Conservation (phyloP, 2,329 filamentous ascomycete genomes). For the Xylariaceae sp. region DNA sequence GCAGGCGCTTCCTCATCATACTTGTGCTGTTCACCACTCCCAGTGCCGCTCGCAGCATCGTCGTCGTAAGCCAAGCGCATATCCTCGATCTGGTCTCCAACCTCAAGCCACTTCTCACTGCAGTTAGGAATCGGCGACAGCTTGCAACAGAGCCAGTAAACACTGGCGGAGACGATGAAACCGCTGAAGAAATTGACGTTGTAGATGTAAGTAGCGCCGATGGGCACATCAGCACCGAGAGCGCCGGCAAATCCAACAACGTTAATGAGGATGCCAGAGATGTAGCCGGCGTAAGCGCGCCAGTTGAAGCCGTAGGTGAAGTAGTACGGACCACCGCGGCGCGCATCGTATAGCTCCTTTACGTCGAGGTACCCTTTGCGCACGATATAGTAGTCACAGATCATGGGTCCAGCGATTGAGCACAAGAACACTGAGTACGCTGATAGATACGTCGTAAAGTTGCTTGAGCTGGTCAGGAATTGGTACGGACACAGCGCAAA, state of each 20-base stretch:
- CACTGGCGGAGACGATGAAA: conserved; percentile 62
- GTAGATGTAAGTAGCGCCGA: conserved; percentile 80
- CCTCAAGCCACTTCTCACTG: conserved; percentile 61
- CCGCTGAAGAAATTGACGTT: conserved; percentile 88
- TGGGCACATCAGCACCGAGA: conserved; percentile 60
- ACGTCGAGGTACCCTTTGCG: conserved; percentile 77
- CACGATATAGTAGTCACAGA: conserved; percentile 83
- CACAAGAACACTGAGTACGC: conserved; percentile 93
- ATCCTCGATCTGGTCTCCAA: conserved; percentile 47
- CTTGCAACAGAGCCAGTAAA: conserved; percentile 69
- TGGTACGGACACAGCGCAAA: conserved; percentile 86
- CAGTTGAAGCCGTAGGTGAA: conserved; percentile 72
- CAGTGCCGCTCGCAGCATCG: conserved; percentile 9
- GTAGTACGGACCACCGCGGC: conserved; percentile 65
- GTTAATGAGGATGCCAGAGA: conserved; percentile 81
- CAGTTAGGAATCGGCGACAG: conserved; percentile 70
- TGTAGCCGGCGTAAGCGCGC: conserved; percentile 79
- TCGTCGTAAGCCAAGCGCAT: conserved; percentile 44
- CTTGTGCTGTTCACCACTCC: conserved; percentile 30
- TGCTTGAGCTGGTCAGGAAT: conserved; percentile 68
- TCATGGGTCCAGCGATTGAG: conserved; percentile 87
- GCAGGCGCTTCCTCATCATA: conserved; percentile 36
- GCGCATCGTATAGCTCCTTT: conserved; percentile 73
- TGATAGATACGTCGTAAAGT: conserved; percentile 87
- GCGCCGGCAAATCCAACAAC: conserved; percentile 88